Percentiles rank a stretch among this genome's conserved stretches.
phyloP scores from a whole-genome alignment of 2,329 filamentous ascomycete species.

The Metarhizium rileyi region DNA sequence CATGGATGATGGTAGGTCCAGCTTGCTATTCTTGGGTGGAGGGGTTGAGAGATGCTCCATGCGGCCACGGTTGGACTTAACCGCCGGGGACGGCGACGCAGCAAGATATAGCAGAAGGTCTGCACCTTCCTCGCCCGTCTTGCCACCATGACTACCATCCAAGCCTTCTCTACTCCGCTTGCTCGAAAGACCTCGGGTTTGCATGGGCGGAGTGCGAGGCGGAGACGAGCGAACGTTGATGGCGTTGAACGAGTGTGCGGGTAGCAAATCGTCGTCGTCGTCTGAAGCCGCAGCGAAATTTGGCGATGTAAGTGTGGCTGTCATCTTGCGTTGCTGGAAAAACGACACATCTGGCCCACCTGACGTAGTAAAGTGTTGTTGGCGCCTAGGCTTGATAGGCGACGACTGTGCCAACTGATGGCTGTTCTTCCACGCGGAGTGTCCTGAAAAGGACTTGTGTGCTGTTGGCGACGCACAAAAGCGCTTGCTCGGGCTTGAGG shows the following conservation, averaged over 20 bases:
- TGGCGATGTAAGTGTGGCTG: conserved; percentile 50
- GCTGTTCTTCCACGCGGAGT: conserved; percentile 64
- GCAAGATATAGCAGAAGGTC: conserved; percentile 77
- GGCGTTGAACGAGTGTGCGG: conserved; percentile 61
- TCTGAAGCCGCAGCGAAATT: conserved; percentile 58
- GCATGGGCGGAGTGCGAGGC: conserved; percentile 70
- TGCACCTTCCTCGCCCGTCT: conserved; percentile 67
- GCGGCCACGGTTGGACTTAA: conserved; percentile 35
- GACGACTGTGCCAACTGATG: conserved; percentile 78
- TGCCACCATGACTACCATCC: conserved; percentile 36
- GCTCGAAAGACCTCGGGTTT: conserved; percentile 37
- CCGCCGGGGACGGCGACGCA: conserved; percentile 80
- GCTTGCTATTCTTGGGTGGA: conserved; percentile 56
- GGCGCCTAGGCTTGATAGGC: conserved; percentile 67
- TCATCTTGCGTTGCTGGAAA: conserved; percentile 60
- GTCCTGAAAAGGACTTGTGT: conserved; percentile 45
- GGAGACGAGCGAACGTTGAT: conserved; percentile 66
- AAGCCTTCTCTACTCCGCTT: conserved; percentile 39
- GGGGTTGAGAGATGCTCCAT: conserved; percentile 70
- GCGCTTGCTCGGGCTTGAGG: conserved; percentile 56
- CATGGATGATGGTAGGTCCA: conserved; percentile 69
- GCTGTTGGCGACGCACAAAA: conserved; percentile 53
- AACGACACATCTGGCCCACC: conserved; percentile 69
- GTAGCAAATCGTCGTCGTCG: conserved; percentile 76
- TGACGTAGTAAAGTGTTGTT: conserved; percentile 63